Evolutionary conservation across 2,329 filamentous ascomycete genomes (phyloP), one percentile per base, ranked within the genome.

Genomic region (Cylindrodendrum hubeiense): DNA sequence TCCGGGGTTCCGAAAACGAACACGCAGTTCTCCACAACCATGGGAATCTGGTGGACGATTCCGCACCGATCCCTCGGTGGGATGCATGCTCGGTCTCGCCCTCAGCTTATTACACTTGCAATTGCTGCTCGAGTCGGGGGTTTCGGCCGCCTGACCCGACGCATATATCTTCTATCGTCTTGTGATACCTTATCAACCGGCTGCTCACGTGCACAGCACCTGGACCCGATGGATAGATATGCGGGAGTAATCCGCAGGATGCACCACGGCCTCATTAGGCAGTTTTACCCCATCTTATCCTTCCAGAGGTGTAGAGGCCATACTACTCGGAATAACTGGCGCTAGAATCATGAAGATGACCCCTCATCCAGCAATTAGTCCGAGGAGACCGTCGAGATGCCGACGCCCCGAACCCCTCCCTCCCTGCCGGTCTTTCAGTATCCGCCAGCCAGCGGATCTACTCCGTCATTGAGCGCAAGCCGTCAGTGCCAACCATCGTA

Each of bases 1-100:
- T 52, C 52, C 50, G 64, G 64, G 41, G 53, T 73, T 66, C 71
- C 71, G 71, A 74, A 70, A 74, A 71, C 69, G 71, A 73, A 72
- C 66, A 74, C 71, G 61, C 54, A 22, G 49, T 57, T n/a, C 60
- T 57, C 60, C 60, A 53, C 60, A 50, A 21, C 13, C 46, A 22
- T 46, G 22, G 34, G 53, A 58, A 52, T 39, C 26, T 19, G 26
- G 22, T 55, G 52, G 44, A n/a, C 24, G 34, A 50, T 62, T 49
- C 44, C 52, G 52, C 44, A 46, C 19, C 17, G 37, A n/a, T n/a
- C n/a, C n/a, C 12, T 30, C 28, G 12, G 28, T 30, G 28, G 28
- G 9, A 12, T 8, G 28, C n/a, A 30, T 30, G 28, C 8, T 30
- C 8, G 9, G 1, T 8, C 28, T 30, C 8, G 28, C 28, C 2